Evolutionary conservation across 2,329 filamentous ascomycete species (phyloP), one percentile per base, ranked within the genome.

Genomic region (Aspergillus nomiae): DNA sequence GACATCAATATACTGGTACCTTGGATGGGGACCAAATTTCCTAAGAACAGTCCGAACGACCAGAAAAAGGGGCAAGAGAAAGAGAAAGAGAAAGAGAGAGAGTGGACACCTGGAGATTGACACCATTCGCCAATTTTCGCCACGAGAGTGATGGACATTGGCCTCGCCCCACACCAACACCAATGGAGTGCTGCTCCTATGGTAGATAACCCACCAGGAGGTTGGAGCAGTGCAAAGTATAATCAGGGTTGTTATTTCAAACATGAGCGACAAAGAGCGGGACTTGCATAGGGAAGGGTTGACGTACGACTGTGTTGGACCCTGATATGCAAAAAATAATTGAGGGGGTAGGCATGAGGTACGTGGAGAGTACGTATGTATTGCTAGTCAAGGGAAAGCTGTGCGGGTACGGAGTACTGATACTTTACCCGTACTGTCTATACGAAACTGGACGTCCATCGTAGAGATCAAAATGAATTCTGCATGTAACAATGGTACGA

Each of bases 1-100:
- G 10, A 38, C 10, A 19, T 30, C 45, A 48, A 16, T 48, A 34
- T 19, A 28, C 4, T 24, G 24, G 30, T 26, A 56, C 34, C 28
- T 32, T 51, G 28, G 48, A 51, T 32, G 8, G 48, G 51, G 12
- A 38, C 34, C 30, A 14, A n/a, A 54, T 54, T 21, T 32, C 28
- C 51, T 19, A 57, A 53, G 45, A 57, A 59, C 38, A 58, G 38
- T 43, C 30, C 58, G 59, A 58, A 58, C 38, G 19, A 64, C 62
- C 54, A 62, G 62, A 64, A 68, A 68, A 65, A 68, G 65, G 66
- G 66, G 66, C 50, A 63, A 60, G 50, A 58, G 34, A 61, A 46
- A 45, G 53, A 64, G 65, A 60, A 14, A 36, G 14, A 36, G 12
- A 16, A 61, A 51, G 34, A 16, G 14, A 36, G 34, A 16, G 61